A percentile compares a stretch with the other conserved stretches of the same genome.
Conservation (phyloP, 2,329 filamentous ascomycete species). For the Colletotrichum paranaense region DNA sequence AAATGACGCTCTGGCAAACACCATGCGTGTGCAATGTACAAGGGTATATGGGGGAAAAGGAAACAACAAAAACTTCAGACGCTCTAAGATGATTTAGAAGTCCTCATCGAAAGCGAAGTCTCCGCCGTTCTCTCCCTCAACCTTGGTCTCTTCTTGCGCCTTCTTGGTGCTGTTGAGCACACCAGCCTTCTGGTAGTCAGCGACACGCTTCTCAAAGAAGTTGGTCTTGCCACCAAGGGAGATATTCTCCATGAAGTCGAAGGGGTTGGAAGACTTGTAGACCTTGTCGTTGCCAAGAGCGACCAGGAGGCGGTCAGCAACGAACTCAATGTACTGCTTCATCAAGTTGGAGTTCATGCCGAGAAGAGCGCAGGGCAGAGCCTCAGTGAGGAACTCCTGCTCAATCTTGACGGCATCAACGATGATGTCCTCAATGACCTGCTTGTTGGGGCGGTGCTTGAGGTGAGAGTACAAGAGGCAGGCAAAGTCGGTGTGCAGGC, state of each 20-base stretch:
- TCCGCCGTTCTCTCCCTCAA: slow-evolving; percentile 71
- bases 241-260: slow-evolving; percentile 99
- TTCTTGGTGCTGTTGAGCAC: slow-evolving; percentile 95
- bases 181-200: slow-evolving; percentile 99
- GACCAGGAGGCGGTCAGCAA: slow-evolving; percentile 93
- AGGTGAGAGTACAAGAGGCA: slow-evolving; percentile 98
- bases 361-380: slow-evolving; percentile 89
- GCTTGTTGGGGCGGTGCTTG: slow-evolving; percentile 87
- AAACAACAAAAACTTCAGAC: slow-evolving; percentile 29
- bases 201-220: slow-evolving; percentile 99
- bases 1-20: slow-evolving; percentile 42
- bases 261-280: slow-evolving; percentile 94
- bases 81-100: slow-evolving; percentile 72
- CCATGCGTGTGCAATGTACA: slow-evolving; percentile 36
- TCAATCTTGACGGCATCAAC: slow-evolving; percentile 94
- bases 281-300: slow-evolving; percentile 94
- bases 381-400: slow-evolving; percentile 97
- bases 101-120: slow-evolving; percentile 97
- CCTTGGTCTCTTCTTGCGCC: slow-evolving; percentile 62
- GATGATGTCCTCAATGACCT: slow-evolving; percentile 88
- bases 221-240: slow-evolving; percentile 99
- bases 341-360: slow-evolving; percentile 98
- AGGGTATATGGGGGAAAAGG: slow-evolving; percentile 38
- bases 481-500: slow-evolving; percentile 98
- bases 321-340: slow-evolving; percentile 99